A percentile compares a stretch with the other conserved stretches of the same genome.
Conservation (phyloP, 192 early-diverging fungal species). For the Gaertneriomyces semiglobifer region DNA sequence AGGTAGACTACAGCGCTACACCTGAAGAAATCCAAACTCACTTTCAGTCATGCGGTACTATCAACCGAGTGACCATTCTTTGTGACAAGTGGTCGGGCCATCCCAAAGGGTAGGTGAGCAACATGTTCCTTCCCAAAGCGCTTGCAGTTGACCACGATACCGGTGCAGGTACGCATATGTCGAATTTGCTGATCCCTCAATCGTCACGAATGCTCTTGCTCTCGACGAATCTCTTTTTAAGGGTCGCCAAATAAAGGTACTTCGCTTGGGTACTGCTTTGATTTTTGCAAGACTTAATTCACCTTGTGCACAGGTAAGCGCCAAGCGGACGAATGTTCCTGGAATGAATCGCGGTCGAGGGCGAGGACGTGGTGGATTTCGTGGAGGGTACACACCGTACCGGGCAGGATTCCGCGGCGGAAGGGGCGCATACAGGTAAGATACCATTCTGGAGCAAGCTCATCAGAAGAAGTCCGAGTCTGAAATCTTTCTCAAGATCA, state of each 20-base stretch:
- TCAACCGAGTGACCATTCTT: constrained; percentile 94
- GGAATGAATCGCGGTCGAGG: constrained; percentile 80
- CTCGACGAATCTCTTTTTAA: constrained; percentile 89
- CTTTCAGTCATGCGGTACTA: constrained; percentile 91
- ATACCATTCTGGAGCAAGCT: constrained; percentile 17
- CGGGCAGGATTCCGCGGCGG: constrained; percentile 26
- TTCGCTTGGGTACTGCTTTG: neutral
- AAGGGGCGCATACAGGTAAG: constrained; percentile 19
- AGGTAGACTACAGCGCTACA: constrained; percentile 88
- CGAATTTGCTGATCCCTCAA: constrained; percentile 84
- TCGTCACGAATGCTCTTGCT: constrained; percentile 77
- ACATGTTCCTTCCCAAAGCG: no score
- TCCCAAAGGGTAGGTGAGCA: constrained; percentile 33
- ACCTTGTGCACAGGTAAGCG: constrained; percentile 55
- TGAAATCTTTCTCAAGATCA: constrained; percentile 18
- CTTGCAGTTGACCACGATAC: neutral
- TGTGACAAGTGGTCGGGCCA: constrained; percentile 89
- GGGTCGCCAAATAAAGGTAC: constrained; percentile 77
- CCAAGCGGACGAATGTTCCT: constrained; percentile 94
- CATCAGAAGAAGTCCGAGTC: neutral
- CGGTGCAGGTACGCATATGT: constrained; percentile 76
- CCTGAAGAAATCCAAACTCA: constrained; percentile 94
- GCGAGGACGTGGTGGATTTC: constrained; percentile 59
- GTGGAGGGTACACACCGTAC: constrained; percentile 21
- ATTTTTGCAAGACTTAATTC: neutral